phyloP scores from a whole-genome alignment of 202 grass and related monocot species.

The Brachypodium distachyon region DNA sequence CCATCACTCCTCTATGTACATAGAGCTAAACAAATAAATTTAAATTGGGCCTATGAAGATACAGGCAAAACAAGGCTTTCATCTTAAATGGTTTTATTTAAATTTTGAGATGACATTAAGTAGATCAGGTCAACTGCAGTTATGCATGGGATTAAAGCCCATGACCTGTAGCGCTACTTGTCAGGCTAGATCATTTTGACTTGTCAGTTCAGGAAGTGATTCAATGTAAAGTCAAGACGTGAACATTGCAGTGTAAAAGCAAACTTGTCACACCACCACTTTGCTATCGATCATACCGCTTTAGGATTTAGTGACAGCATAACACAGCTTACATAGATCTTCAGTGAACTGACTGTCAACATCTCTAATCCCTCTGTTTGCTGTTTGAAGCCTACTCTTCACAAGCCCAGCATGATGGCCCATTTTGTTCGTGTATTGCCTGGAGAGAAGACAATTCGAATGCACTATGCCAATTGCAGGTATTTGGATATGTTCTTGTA shows the following conservation, averaged over 20 bases:
- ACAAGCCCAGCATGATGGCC: slow-evolving; percentile 99
- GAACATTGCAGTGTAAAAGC: background rate
- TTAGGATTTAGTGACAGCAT: background rate
- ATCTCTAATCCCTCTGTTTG: slow-evolving; percentile 20
- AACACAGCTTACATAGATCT: slow-evolving; percentile 1
- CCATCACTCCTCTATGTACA: background rate
- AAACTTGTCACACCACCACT: background rate
- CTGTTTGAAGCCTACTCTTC: slow-evolving; percentile 73
- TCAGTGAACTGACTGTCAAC: background rate
- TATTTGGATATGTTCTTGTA: slow-evolving; percentile 16
- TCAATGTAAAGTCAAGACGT: background rate
- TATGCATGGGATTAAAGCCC: background rate
- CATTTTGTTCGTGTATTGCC: slow-evolving; percentile 86
- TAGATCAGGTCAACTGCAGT: background rate
- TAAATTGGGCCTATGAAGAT: background rate
- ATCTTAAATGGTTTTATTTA: background rate
- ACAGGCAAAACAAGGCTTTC: background rate
- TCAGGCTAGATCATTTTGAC: background rate
- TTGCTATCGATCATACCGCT: background rate
- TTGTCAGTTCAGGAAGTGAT: background rate
- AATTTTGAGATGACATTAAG: background rate
- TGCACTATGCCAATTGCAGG: slow-evolving; percentile 99
- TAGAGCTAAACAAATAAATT: background rate
- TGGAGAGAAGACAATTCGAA: slow-evolving; percentile 89
- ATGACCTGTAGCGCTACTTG: background rate